Conservation (phyloP, 2,329 filamentous ascomycete genomes). For the Xylaria multiplex region DNA sequence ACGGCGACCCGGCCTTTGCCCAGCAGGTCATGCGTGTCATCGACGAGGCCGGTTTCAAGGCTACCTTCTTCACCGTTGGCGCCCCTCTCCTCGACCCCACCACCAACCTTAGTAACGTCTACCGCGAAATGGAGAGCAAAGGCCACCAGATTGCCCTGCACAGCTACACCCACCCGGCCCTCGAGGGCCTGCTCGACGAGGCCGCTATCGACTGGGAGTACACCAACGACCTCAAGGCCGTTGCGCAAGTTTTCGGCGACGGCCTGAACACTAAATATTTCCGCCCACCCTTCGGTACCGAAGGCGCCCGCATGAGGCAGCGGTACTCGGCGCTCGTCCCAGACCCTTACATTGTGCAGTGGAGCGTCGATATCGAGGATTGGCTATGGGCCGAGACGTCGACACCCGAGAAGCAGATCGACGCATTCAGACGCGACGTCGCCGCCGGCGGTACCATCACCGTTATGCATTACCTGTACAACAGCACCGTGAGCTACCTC, state of each 20-base stretch:
- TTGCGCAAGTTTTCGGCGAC: conserved; percentile 53
- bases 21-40: conserved; percentile 70
- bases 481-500: conserved; percentile 71
- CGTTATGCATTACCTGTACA: conserved; percentile 76
- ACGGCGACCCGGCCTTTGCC: conserved; percentile 69
- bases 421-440: conserved; percentile 72
- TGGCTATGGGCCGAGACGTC: conserved; percentile 71
- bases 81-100: conserved; percentile 66
- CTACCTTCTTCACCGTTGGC: conserved; percentile 78
- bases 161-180: conserved; percentile 75
- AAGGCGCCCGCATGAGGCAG: conserved; percentile 73
- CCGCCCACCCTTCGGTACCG: conserved; percentile 74
- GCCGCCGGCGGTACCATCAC: conserved; percentile 70
- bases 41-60: conserved; percentile 68
- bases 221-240: conserved; percentile 64
- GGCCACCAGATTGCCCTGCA: conserved; percentile 77
- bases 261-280: conserved; percentile 62
- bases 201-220: conserved; percentile 71
- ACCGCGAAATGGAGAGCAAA: conserved; percentile 68
- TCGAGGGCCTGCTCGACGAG: conserved; percentile 65
- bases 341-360: conserved; percentile 70
- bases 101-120: conserved; percentile 71
- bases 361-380: conserved; percentile 77
- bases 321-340: conserved; percentile 65
- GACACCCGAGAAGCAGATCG: conserved; percentile 73